A percentile compares a stretch with the other conserved stretches of the same genome.
phyloP scores from a whole-genome alignment of 768 basidiomycete genomes.

The Termitomyces sp. region DNA sequence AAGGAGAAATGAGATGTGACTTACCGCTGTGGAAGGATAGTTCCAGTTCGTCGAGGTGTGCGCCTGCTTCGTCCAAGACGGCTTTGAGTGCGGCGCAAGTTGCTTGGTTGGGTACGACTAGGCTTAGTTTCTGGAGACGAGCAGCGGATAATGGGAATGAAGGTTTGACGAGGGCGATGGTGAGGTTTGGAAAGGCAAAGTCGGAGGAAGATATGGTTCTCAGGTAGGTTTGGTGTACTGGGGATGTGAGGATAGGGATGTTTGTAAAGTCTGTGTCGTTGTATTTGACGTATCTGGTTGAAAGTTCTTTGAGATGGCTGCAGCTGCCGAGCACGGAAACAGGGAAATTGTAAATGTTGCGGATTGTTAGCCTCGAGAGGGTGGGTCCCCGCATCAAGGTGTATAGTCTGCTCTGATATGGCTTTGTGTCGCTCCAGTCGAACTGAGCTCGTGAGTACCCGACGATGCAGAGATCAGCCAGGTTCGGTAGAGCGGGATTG shows the following conservation, averaged over 20 bases:
- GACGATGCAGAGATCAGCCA: neutral
- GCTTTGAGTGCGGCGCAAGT: neutral
- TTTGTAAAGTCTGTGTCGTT: neutral
- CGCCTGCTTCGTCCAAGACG: neutral
- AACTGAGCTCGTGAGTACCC: neutral
- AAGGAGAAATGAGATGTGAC: neutral
- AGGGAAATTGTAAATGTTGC: neutral
- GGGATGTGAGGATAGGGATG: neutral
- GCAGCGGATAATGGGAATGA: neutral
- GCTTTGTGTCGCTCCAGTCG: neutral
- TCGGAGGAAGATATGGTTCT: neutral
- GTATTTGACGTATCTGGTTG: neutral
- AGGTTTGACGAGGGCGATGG: neutral
- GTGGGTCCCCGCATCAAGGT: neutral
- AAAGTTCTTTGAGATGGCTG: neutral
- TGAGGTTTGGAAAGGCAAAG: neutral
- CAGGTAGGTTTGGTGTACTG: neutral
- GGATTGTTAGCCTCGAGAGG: neutral
- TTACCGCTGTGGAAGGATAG: neutral
- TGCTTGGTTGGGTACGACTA: neutral
- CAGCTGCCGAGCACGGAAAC: neutral
- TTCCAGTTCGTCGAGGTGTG: neutral
- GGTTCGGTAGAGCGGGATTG: neutral
- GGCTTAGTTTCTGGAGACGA: neutral
- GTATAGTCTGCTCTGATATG: neutral